Percentiles rank a stretch among this genome's conserved stretches.
Conservation (phyloP, 192 early-diverging fungal species). For the Coemansia sp. region DNA sequence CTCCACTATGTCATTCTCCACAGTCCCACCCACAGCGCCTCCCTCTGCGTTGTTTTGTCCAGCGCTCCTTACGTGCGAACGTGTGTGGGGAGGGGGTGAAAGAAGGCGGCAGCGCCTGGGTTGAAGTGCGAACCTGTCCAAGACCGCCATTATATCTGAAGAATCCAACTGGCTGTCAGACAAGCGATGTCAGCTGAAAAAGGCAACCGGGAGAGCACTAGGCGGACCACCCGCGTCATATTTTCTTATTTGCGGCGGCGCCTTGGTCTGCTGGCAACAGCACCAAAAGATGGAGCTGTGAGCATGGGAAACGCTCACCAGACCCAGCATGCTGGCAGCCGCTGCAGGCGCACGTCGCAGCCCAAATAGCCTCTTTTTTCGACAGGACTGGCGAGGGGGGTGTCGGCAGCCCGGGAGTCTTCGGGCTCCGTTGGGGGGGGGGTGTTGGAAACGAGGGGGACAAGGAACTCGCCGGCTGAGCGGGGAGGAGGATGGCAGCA, state of each 20-base stretch:
- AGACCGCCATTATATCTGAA: neutral
- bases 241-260: conserved; percentile 4
- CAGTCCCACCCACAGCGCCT: conserved; percentile 10
- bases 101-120: neutral
- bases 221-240: neutral
- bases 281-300: conserved; percentile 1
- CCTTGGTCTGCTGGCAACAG: neutral
- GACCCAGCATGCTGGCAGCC: conserved; percentile 13
- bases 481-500: conserved; percentile 1
- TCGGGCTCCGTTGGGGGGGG: conserved; percentile 9
- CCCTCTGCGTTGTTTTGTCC: neutral
- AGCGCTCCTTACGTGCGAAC: conserved; percentile 3
- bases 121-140: neutral
- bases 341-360: conserved; percentile 12
- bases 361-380: conserved; percentile 11
- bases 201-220: conserved; percentile 1
- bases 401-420: neutral
- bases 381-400: neutral
- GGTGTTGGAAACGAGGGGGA: neutral
- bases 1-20: conserved; percentile 8
- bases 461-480: conserved; percentile 4
- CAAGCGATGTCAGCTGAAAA: conserved; percentile 2
- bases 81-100: neutral
- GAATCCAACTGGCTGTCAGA: neutral
- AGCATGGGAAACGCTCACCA: conserved; percentile 8